phyloP scores from a whole-genome alignment of 2,329 filamentous ascomycete species.

The Penicillium capsulatum region DNA sequence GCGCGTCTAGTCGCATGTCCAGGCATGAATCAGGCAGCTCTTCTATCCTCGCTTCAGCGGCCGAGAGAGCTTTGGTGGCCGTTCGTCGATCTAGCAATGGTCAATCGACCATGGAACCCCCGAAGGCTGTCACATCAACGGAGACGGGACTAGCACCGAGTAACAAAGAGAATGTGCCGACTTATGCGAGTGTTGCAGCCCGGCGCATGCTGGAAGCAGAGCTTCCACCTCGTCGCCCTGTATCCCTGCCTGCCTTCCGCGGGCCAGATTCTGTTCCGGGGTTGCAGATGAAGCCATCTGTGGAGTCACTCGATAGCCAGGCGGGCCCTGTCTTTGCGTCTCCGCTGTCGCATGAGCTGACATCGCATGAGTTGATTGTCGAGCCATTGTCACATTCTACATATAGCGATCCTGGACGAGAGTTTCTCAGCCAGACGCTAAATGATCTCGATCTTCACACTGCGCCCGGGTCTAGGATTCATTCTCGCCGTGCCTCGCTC shows the following conservation, averaged over 20 bases:
- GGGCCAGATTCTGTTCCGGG: conserved; percentile 13
- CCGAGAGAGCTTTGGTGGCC: conserved; percentile 37
- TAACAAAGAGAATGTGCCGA: conserved; percentile 29
- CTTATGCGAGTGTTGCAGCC: conserved; percentile 34
- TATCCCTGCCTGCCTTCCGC: conserved; percentile 19
- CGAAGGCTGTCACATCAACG: conserved; percentile 3
- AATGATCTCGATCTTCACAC: conserved; percentile 21
- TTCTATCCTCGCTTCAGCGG: conserved; percentile 31
- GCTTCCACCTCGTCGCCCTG: conserved; percentile 16
- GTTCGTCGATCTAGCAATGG: conserved; percentile 38
- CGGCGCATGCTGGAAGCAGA: conserved; percentile 19
- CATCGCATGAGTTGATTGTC: conserved; percentile 19
- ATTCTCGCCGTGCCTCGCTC: conserved; percentile 21
- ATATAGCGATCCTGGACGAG: conserved; percentile 31
- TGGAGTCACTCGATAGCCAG: conserved; percentile 28
- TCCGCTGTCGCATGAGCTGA: conserved; percentile 25
- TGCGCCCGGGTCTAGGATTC: conserved; percentile 23
- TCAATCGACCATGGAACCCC: conserved; percentile 18
- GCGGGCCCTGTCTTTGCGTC: conserved; percentile 26
- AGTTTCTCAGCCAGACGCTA: conserved; percentile 16
- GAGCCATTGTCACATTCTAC: conserved; percentile 29
- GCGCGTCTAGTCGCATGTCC: conserved; percentile 25
- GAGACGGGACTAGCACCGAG: conserved; percentile 2
- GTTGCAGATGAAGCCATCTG: conserved; percentile 28
- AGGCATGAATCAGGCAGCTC: conserved; percentile 16